A percentile compares a stretch with the other conserved stretches of the same genome.
phyloP scores from a whole-genome alignment of 2,329 filamentous ascomycete genomes.

The Aspergillus sp. region DNA sequence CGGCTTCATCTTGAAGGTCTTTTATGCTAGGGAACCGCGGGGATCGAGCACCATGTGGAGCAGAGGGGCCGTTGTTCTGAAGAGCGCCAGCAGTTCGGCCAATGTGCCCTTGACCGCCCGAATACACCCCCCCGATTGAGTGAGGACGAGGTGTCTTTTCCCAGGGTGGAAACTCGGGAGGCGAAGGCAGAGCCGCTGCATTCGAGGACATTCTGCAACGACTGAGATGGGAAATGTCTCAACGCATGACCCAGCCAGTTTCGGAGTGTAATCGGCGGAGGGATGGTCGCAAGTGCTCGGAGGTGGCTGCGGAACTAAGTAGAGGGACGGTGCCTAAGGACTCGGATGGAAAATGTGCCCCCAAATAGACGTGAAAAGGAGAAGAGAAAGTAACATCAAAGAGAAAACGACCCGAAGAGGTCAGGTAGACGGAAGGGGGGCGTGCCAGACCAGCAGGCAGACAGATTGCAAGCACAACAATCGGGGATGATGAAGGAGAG shows the following conservation, averaged over 20 bases:
- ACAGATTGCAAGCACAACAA: not conserved
- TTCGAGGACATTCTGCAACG: constrained; percentile 38
- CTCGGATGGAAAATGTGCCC: not conserved
- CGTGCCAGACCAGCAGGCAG: not conserved
- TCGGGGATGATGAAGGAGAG: not conserved
- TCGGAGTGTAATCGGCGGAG: constrained; percentile 2
- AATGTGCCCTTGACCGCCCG: constrained; percentile 21
- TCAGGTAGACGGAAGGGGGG: not conserved
- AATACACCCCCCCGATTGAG: constrained; percentile 30
- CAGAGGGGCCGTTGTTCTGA: constrained; percentile 22
- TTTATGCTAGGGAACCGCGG: constrained; percentile 40
- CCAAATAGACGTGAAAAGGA: not conserved
- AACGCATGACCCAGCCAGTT: constrained; percentile 26
- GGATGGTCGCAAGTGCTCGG: constrained; percentile 2
- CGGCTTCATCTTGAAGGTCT: constrained; percentile 41
- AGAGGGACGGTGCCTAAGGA: not conserved
- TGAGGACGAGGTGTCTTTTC: constrained; percentile 27
- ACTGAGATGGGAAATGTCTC: constrained; percentile 12
- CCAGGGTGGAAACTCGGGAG: constrained; percentile 34
- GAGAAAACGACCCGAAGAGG: not conserved
- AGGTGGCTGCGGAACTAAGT: not conserved
- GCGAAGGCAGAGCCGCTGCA: constrained; percentile 38
- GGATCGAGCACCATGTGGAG: constrained; percentile 18
- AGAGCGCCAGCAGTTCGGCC: constrained; percentile 24
- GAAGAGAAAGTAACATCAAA: not conserved